Evolutionary conservation across 106 monocot genomes (phyloP), one percentile per base, ranked within the genome.

Genomic region (Dendrobium nobile): DNA sequence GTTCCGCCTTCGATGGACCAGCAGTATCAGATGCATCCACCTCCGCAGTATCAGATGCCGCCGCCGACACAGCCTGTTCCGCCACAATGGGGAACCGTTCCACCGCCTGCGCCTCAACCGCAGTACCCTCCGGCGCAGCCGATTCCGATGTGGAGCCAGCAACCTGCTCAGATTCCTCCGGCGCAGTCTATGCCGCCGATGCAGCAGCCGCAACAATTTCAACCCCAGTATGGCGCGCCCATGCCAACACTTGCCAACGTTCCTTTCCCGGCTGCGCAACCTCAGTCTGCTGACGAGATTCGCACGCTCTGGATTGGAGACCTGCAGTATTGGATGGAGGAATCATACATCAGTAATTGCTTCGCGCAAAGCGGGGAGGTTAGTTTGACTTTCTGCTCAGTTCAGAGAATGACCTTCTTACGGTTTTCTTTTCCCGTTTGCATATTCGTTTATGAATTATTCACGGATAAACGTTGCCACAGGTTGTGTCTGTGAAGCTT

Each of bases 281-380:
- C 43, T 0, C 83, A 75, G 79, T 72, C 84, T 22, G 19, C 80
- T 0, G 88, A 90, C 20, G 94, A 90, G 85, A 84, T 87, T 77
- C 83, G 78, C 58, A 88, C 90, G 16, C 90, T 95, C 7, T 95
- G 94, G 94, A 90, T 95, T 48, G 94, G 92, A 31, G 94, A 95
- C 54, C 77, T 95, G 78, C 94, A 90, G 87, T 87, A 90, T 47
- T 95, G 94, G 94, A 95, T 95, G 94, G 94, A 95, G 24, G 94
- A 95, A 85, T 82, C 40, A 24, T 95, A 92, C 74, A 27, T 95
- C 15, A 67, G 81, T 37, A 73, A 59, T 24, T 95, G 91, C 82
- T 95, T 95, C 37, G 77, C 79, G 24, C 79, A 75, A 18, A 81
- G 85, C 5, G 89, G 87, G 20, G 92, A 92, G 92, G 94, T 93